These are phyloP conservation scores for Nicotiana sylvestris DNA, from an alignment of 257 asterid genomes.

Conservation along the genomic window DNA sequence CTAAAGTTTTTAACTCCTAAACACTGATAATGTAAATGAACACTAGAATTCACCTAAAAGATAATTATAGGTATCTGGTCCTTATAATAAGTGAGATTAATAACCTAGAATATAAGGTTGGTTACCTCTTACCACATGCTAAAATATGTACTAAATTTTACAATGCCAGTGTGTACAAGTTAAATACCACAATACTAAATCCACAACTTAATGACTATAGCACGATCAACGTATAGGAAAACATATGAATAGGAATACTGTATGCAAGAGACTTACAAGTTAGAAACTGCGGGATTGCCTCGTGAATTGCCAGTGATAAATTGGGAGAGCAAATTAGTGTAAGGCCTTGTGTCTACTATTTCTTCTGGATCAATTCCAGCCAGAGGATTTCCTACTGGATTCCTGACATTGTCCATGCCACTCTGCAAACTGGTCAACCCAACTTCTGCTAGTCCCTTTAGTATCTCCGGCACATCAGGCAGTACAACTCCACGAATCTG, in stretches of 20 bases:
- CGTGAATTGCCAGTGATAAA: constrained; percentile 70
- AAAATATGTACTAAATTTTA: no score
- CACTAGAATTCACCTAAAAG: no score
- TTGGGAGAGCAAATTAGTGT: constrained; percentile 69
- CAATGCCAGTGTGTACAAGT: no score
- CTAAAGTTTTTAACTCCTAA: not conserved
- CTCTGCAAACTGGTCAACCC: constrained; percentile 96
- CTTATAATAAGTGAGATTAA: no score
- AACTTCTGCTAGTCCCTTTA: constrained; percentile 72
- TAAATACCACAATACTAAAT: no score
- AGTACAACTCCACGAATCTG: constrained; percentile 90
- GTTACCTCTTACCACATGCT: no score
- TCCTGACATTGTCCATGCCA: constrained; percentile 97
- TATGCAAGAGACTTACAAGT: constrained; percentile 51
- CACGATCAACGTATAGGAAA: not conserved
- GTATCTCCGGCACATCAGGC: constrained; percentile 82
- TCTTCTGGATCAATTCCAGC: constrained; percentile 95
- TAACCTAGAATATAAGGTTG: no score
- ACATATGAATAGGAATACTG: not conserved
- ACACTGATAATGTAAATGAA: no score
- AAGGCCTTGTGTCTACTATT: constrained; percentile 88
- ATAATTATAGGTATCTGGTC: no score
- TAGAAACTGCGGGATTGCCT: constrained; percentile 82
- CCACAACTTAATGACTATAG: not conserved
- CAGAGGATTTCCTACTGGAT: constrained; percentile 92